Base-by-base conservation (phyloP, 306 rosid species). In the Glycine latifolia region DNA sequence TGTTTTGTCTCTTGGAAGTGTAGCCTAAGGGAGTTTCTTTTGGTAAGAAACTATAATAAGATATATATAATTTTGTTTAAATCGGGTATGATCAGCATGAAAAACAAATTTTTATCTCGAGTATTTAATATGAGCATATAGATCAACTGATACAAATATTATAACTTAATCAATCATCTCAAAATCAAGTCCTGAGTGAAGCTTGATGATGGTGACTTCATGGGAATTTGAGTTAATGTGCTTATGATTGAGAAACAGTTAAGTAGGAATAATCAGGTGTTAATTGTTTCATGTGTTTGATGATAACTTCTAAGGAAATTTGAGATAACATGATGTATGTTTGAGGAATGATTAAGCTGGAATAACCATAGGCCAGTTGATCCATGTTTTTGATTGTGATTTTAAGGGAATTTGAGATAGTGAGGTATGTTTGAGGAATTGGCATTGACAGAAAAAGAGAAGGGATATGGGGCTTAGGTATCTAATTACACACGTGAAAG, bases 401-500 rank as follows among this genome's bases (percentile, higher is more conserved):
- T 41, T 17, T 20, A 10, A 60, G 41, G 3, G 65, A 58, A 1
- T 58, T 26, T 8, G 6, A 17, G 46, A 71, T 10, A 48, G 3
- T 61, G 48, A 71, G 15, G 26, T 39, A 9, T 41, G 52, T 73
- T 73, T 10, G 85, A 81, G 69, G 7, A 54, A 73, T 53, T 73
- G 10, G 56, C 11, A 12, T 2, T 14, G 15, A 15, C 16, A 72
- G 59, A 81, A 33, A 72, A 33, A 72, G 20, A 44, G 50, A 63
- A 43, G 43, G 48, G 17, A 14, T 6, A 73, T 63, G 49, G 46
- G 44, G 68, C 10, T 69, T 53, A 73, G 37, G 33, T 41, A 65
- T 13, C 20, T 35, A 62, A 53, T 59, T 10, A 52, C 3, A 65
- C 76, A 75, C 76, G 79, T 78, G 83, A 83, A 48, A 78, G 52